Percentiles rank a stretch among this genome's conserved stretches.
phyloP scores from a whole-genome alignment of 306 rosid genomes.

The Sicyos edulis region DNA sequence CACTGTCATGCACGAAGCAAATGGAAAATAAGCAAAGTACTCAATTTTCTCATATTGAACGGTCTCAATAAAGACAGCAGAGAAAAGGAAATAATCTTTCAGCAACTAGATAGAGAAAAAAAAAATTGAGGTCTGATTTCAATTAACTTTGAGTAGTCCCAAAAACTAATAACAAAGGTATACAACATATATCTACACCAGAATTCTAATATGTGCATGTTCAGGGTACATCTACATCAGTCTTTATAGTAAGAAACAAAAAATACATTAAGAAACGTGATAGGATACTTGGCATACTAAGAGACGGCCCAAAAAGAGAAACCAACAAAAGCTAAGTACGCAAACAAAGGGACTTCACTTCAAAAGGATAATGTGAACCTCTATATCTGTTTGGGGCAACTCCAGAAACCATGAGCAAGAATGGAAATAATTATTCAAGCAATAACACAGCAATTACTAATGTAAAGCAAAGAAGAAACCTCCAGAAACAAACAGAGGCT shows the following conservation, averaged over 20 bases:
- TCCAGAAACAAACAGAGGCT: conserved; percentile 94
- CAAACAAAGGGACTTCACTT: neutral
- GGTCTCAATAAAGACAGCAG: neutral
- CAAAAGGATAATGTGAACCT: neutral
- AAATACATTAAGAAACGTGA: neutral
- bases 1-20: neutral
- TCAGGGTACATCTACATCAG: neutral
- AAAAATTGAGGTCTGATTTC: neutral
- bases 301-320: neutral
- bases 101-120: neutral
- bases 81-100: neutral
- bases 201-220: neutral
- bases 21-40: neutral
- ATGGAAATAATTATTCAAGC: neutral
- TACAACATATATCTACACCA: neutral
- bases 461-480: conserved; percentile 30
- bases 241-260: neutral
- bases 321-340: neutral
- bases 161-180: neutral
- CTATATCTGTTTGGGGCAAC: neutral
- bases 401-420: neutral
- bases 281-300: neutral
- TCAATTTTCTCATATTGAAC: neutral
- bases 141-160: neutral
- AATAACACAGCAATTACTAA: neutral